Conservation (phyloP, 176 grass and related monocot genomes). For the Otatea glauca region DNA sequence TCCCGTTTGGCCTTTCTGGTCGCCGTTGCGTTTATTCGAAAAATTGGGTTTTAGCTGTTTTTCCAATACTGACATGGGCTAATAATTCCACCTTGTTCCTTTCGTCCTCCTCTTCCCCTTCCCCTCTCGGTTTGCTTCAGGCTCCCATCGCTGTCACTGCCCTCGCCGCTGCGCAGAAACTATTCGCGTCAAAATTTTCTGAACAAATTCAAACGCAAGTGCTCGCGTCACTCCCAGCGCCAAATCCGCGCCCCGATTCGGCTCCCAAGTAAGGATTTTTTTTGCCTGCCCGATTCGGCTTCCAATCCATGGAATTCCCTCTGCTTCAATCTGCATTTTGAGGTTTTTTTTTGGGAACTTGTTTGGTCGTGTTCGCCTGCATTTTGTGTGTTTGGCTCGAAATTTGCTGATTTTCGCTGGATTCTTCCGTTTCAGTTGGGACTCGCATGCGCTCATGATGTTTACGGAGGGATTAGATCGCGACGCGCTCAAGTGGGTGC, state of each 20-base stretch:
- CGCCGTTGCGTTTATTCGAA: conserved; percentile 38
- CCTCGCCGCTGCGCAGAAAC: conserved; percentile 1
- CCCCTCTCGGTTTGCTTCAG: conserved; percentile 7
- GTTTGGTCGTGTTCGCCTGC: conserved; percentile 17
- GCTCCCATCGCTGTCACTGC: conserved; percentile 38
- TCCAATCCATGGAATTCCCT: conserved; percentile 29
- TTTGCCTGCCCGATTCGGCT: conserved; percentile 23
- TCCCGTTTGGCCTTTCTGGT: no score
- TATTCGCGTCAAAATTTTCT: conserved; percentile 9
- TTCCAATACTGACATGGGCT: background rate
- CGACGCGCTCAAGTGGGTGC: conserved; percentile 86
- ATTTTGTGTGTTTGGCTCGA: conserved; percentile 30
- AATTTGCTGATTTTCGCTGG: conserved; percentile 35
- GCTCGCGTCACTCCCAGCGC: conserved; percentile 22
- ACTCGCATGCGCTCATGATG: conserved; percentile 66
- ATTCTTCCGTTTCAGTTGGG: conserved; percentile 44
- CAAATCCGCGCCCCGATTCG: conserved; percentile 20
- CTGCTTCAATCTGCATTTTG: conserved; percentile 32
- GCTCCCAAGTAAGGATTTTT: conserved; percentile 35
- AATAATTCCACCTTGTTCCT: conserved; percentile 49
- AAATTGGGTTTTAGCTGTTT: conserved; percentile 33
- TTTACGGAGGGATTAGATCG: conserved; percentile 93
- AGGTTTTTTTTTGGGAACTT: background rate
- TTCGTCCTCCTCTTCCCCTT: conserved; percentile 18
- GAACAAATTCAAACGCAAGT: conserved; percentile 38